Base-by-base conservation (phyloP, 495 filamentous ascomycete species). In the Tuber calosporum region DNA sequence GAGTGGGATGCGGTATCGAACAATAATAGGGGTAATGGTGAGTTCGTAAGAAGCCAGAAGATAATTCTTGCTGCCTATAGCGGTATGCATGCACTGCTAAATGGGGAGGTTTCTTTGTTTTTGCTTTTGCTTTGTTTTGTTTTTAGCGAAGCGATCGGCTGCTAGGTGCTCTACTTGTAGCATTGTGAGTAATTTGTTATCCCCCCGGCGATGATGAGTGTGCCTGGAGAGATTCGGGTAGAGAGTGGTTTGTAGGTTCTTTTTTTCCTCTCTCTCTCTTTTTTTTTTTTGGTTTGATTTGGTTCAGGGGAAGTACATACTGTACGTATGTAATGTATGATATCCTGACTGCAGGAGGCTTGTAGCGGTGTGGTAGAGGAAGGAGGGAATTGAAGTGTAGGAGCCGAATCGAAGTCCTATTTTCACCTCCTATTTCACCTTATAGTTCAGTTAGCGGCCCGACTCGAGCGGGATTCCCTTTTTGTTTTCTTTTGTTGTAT, bases 11-110 rank as follows among this genome's bases (percentile, higher is more conserved):
- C 17, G 22, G 26, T 34, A 62, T 62, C 30, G 26, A 13, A 58
- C 48, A 58, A 11, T 58, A 62, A 62, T 62, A 62, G 53, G 53
- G 53, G 53, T 62, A 62, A 62, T 62, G 26, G 53, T 34, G 6
- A 62, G 53, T 62, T 62, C 26, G 26, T 58, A 62, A 62, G 30
- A 34, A 34, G 26, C 53, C 26, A 34, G 26, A 62, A 15, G 53
- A 62, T 19, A 62, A 58, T 58, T 58, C 48, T 62, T 62, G 30
- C 53, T 62, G 26, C 53, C 26, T 11, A 26, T 34, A 62, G 53
- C 53, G 26, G 53, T 34, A 62, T 34, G 15, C 4, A 62, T 62
- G 53, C 53, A 62, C 34, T 34, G 53, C 26, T 62, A 62, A 62
- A 62, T 62, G 9, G 26, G 53, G 53, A 62, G 53, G 53, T 17